Evolutionary conservation across 169 alveolate genomes (phyloP), one percentile per base, ranked within the genome.

Genomic region (Cryptosporidium sp.): DNA sequence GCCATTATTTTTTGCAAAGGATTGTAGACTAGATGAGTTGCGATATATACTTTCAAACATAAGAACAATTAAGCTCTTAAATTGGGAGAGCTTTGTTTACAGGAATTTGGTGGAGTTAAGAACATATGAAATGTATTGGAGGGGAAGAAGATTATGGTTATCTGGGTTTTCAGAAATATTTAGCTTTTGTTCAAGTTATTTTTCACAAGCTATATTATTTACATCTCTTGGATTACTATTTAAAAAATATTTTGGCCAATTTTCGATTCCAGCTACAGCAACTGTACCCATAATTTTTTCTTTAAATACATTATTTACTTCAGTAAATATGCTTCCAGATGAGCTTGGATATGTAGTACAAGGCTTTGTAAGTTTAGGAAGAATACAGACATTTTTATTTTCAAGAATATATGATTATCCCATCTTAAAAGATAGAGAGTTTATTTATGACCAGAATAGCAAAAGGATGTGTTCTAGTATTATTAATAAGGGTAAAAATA

Each of bases 1-100:
- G 45, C 89, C 89, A 43, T 39, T 80, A 31, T 65, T 80, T 80
- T 62, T 41, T 35, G 89, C 62, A 7, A 80, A 80, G 23, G 89
- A 80, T 39, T 62, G 74, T 3, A 18, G 89, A 18, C 35, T 80
- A 14, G 89, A 80, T 4, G 89, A 80, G 26, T 45, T 80, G 16
- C 41, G 89, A 43, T 80, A 80, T 62, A 48, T 80, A 26, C 50
- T 80, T 7, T 62, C 73, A 23, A 80, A 80, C 31, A 80, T 80
- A 1, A 80, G 89, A 80, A 80, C 75, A 18, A 80, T 80, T 10
- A 80, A 80, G 51, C 75, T 80, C n/a, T 65, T 80, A 61, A 62
- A 80, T 45, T 80, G 89, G 89, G 89, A 80, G 21, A 39, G 68
- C 29, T 80, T 80, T 59, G 89, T 80, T 14, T 80, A 80, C 43